Evolutionary conservation across 2,329 filamentous ascomycete genomes (phyloP), one percentile per base, ranked within the genome.

Genomic region (Colletotrichum paranaense): DNA sequence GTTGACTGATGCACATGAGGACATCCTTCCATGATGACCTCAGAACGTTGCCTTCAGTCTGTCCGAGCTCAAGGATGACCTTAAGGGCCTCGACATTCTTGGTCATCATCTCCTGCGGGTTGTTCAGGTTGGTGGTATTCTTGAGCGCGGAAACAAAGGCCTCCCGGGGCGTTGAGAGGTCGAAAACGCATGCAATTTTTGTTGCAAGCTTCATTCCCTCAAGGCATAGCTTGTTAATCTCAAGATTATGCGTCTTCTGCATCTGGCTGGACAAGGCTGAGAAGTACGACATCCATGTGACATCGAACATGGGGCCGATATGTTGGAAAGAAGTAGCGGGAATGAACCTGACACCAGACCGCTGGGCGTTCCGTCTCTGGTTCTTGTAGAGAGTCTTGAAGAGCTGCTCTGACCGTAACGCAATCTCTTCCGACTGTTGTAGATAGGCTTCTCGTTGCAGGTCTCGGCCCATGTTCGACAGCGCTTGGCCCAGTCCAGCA

Each of bases 261-360:
- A 97, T 95, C 77, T 97, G 94, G 63, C 94, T 95, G 1, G 96
- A 98, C 30, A 99, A 88, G 0, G 95, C 95, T 5, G 96, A 98
- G 79, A 99, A 93, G 82, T 98, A 97, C 11, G 96, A 98, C 96
- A 98, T 99, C 97, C 97, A 99, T 0, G 95, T 97, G 28, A 98
- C 95, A 78, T 98, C 95, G 80, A 99, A 98, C 97, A 99, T 99
- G 0, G 97, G 95, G 0, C 97, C 97, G 62, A 98, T 94, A 81
- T 99, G 97, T 78, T 95, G 96, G 81, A 95, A 95, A 0, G 95
- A 98, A 1, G 95, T 97, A 4, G 97, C 97, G 1, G 95, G 94
- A 67, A 99, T 97, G 82, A 97, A 99, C 86, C 92, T 84, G 87
- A 92, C 78, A 82, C 91, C 84, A 80, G 89, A 81, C 76, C 93